These are phyloP conservation scores for Tausonia pullulans DNA, from an alignment of 1,284 basidiomycete species.

Conservation along the genomic window DNA sequence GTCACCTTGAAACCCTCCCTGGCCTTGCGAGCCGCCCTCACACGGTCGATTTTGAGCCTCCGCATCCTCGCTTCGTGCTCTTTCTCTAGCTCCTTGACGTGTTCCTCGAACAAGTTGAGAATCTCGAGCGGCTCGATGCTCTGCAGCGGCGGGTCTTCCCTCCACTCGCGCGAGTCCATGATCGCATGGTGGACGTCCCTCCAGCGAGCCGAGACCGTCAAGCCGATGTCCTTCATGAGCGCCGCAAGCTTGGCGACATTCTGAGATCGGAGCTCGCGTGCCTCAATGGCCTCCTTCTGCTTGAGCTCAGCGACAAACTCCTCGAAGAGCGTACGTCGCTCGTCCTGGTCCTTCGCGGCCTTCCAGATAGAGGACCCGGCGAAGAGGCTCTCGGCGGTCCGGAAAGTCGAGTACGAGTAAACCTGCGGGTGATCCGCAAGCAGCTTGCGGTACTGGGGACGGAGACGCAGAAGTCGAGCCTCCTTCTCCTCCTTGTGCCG, in stretches of 20 bases:
- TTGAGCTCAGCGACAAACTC: slow-evolving; percentile 77
- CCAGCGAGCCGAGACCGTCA: slow-evolving; percentile 84
- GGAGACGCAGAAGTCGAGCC: slow-evolving; percentile 62
- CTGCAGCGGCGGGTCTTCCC: slow-evolving; percentile 57
- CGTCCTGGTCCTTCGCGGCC: slow-evolving; percentile 66
- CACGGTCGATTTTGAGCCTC: slow-evolving; percentile 66
- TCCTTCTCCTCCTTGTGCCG: slow-evolving; percentile 71
- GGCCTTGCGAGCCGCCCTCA: slow-evolving; percentile 69
- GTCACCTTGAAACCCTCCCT: slow-evolving; percentile 73
- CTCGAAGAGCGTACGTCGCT: slow-evolving; percentile 73
- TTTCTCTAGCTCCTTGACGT: slow-evolving; percentile 70
- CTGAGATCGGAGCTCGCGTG: slow-evolving; percentile 55
- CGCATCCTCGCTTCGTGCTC: slow-evolving; percentile 77
- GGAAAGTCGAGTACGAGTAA: slow-evolving; percentile 76
- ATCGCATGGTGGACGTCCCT: slow-evolving; percentile 65
- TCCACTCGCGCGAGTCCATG: slow-evolving; percentile 64
- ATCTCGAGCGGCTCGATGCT: slow-evolving; percentile 79
- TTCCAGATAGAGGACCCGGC: slow-evolving; percentile 77
- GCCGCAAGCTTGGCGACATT: slow-evolving; percentile 65
- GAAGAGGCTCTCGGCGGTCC: slow-evolving; percentile 71
- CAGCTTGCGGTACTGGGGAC: slow-evolving; percentile 71
- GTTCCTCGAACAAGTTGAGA: slow-evolving; percentile 81
- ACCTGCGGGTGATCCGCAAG: slow-evolving; percentile 71
- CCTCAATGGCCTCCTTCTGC: slow-evolving; percentile 72
- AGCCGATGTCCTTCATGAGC: slow-evolving; percentile 67